These are phyloP conservation scores for Baorangia bicolor DNA, from an alignment of 768 basidiomycete genomes.

Conservation along the genomic window DNA sequence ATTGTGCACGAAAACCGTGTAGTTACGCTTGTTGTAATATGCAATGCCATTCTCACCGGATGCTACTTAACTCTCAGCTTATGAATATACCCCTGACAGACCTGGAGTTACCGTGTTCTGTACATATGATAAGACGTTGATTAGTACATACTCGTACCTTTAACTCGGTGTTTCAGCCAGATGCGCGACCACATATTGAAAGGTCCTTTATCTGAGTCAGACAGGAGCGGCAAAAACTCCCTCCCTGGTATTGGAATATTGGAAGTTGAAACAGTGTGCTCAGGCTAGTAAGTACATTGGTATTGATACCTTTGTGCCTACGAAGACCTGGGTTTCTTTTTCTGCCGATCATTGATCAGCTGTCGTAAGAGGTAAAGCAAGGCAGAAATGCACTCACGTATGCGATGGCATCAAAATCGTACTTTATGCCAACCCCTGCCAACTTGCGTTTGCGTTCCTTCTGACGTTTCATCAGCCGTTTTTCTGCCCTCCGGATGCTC, in stretches of 20 bases:
- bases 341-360: constrained; percentile 16
- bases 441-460: constrained; percentile 76
- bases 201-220: not conserved
- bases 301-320: constrained; percentile 4
- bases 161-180: not conserved
- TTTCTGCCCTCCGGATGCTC: constrained; percentile 61
- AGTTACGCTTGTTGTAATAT: constrained; percentile 6
- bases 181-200: not conserved
- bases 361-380: not conserved
- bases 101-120: not conserved
- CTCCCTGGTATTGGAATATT: too few species aligned
- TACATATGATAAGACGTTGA: not conserved
- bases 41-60: not conserved
- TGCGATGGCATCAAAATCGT: constrained; percentile 76
- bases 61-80: not conserved
- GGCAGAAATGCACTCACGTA: constrained; percentile 59
- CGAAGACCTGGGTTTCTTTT: constrained; percentile 37
- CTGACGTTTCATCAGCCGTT: constrained; percentile 75
- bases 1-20: not conserved
- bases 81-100: not conserved
- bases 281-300: not conserved
- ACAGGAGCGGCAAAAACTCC: not conserved
- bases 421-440: constrained; percentile 78
- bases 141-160: not conserved
- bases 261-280: not conserved